Base-by-base conservation (phyloP, 805 yeast species). In the Tetrapisispora pingtungensis region DNA sequence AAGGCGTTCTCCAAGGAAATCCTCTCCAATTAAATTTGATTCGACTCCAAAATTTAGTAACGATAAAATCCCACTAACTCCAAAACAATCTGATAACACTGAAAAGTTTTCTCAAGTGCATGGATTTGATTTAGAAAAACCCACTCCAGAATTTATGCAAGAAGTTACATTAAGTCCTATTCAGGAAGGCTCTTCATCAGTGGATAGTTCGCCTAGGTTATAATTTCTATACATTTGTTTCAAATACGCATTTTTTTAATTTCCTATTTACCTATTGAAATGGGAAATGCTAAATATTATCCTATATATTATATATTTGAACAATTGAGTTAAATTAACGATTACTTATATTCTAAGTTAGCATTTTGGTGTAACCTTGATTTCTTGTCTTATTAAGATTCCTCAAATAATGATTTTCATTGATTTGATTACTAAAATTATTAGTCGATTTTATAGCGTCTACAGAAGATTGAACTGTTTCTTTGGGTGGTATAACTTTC, bases 161-260 rank as follows among this genome's bases (percentile, higher is more conserved):
- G 56, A 49, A 5, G 19, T 15, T 13, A 37, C 42, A 7, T 22
- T 43, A 15, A 43, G 46, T 30, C 58, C 58, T 4, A 58, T 58
- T n/a, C 65, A 62, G 43, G 68, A 64, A 40, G 49, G 50, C 14
- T 31, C 53, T 13, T 44, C 55, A 4, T 59, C 66, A 3, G 58
- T 56, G 5, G 61, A 61, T 36, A 54, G 49, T 33, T 62, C 64
- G 3, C 66, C 66, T 27, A 35, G 40, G 3, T 17, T 27, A 7
- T 35, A 41, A 20, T 8, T 19, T n/a, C 12, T 28, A 10, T 7
- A 14, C 6, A 14, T 28, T 13, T 6, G 5, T 30, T 30, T 6
- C 10, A 13, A 13, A 7, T 30, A 30, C 4, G 10, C 10, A 26
- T 26, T 26, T 8, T 10, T n/a, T n/a, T n/a, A n/a, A n/a, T n/a